Base-by-base conservation (phyloP, 1,284 basidiomycete species). In the Retiboletus flavoniger region DNA sequence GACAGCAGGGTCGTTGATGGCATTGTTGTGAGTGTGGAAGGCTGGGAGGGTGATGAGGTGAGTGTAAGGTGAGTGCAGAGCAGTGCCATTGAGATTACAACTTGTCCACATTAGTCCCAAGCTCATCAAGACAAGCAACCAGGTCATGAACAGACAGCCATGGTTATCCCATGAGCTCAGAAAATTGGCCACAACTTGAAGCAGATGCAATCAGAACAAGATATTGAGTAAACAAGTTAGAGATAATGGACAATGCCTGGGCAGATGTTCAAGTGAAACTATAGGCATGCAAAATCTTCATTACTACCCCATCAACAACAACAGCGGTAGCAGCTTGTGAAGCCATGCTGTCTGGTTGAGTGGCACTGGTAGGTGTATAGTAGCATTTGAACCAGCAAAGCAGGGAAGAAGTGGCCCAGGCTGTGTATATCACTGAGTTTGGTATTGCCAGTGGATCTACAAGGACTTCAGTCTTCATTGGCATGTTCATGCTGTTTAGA, bases 191-290 rank as follows among this genome's bases (percentile, higher is more conserved):
- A 63, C 83, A n/a, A n/a, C n/a, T n/a, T n/a, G n/a, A 85, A 14
- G 86, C 82, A 2, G 78, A 73, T 1, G 84, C 74, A 13, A 90
- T 73, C 26, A 89, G 75, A 14, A 78, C 61, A 50, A 91, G 72
- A 68, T 91, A 91, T 50, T 85, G 82, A 39, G 85, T 77, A 57
- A 91, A 78, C 58, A 91, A 74, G 68, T 87, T 87, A 9, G 87
- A 85, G 47, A 91, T 77, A 17, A 86, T 78, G 36, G 80, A 72
- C 13, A 83, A 77, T 5, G 89, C 88, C 61, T 86, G 84, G 1
- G 81, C 72, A 6, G 89, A 91, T 0, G 88, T 80, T 42, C 87
- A 80, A 45, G 85, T 81, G 71, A 91, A 91, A 55, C 78, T 78
- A 60, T 90, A 81, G 0, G 87, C 84, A 61, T 91, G 88, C 11